Conservation (phyloP, 331 rosid genomes). For the Acacia concinna region DNA sequence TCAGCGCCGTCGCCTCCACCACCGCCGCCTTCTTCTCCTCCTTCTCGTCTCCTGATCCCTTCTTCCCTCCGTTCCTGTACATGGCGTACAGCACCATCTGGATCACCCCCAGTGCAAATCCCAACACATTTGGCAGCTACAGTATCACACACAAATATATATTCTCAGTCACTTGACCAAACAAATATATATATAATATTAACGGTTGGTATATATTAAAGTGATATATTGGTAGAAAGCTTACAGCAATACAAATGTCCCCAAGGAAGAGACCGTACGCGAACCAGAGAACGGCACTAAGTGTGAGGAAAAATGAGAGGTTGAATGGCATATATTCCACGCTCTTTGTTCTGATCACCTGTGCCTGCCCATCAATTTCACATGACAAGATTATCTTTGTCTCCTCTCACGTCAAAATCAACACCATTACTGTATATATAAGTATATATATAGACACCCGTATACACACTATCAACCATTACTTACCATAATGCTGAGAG, state of each 20-base stretch:
- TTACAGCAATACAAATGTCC: conserved; percentile 85
- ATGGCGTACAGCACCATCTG: conserved; percentile 78
- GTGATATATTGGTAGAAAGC: conserved; percentile 12
- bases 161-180: background rate
- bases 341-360: conserved; percentile 70
- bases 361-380: conserved; percentile 3
- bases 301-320: conserved; percentile 75
- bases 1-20: conserved; percentile 33
- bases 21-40: conserved; percentile 32
- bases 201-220: background rate
- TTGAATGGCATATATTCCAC: conserved; percentile 88
- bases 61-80: conserved; percentile 47
- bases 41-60: background rate
- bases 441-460: background rate
- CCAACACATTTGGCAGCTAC: conserved; percentile 81
- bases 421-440: background rate
- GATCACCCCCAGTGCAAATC: conserved; percentile 70
- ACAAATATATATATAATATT: background rate
- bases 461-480: too few species aligned
- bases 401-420: background rate
- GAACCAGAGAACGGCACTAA: conserved; percentile 87
- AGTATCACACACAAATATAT: background rate
- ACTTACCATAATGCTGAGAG: conserved; percentile 76
- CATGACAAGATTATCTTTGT: background rate
- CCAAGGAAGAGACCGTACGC: conserved; percentile 70